These are phyloP conservation scores for Austroboletus eburneus DNA, from an alignment of 768 basidiomycete genomes.

Conservation along the genomic window DNA sequence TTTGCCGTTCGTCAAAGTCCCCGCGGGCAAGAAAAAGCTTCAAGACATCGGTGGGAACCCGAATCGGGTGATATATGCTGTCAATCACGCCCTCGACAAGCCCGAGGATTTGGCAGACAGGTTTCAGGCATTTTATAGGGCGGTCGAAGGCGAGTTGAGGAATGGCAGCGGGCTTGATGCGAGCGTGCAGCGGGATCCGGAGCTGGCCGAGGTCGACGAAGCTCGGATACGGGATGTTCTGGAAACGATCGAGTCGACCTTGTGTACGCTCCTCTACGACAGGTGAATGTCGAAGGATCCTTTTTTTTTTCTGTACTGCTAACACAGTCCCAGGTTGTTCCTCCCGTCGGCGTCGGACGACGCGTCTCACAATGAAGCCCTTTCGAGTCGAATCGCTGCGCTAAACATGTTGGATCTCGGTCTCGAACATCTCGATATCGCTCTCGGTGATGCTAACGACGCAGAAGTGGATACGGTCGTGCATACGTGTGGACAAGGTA, in stretches of 20 bases:
- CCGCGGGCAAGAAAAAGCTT: no score
- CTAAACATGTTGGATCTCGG: constrained; percentile 87
- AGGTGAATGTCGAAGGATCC: constrained; percentile 41
- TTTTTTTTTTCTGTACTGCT: no score
- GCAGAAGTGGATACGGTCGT: constrained; percentile 60
- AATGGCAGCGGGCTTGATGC: constrained; percentile 16
- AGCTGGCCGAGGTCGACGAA: constrained; percentile 27
- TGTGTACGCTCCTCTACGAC: constrained; percentile 81
- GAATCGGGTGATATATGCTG: no score
- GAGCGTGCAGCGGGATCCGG: constrained; percentile 16
- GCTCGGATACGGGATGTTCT: constrained; percentile 54
- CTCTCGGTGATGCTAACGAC: constrained; percentile 50
- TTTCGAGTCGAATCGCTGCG: constrained; percentile 86
- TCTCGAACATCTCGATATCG: constrained; percentile 85
- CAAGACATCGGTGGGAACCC: no score
- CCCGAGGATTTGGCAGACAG: no score
- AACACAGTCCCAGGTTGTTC: constrained; percentile 55
- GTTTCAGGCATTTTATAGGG: constrained; percentile 80
- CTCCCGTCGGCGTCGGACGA: constrained; percentile 73
- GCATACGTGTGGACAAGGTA: constrained; percentile 73
- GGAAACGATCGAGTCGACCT: constrained; percentile 66
- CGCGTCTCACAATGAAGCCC: constrained; percentile 81
- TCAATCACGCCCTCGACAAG: no score
- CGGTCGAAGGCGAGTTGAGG: no score
- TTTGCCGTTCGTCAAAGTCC: no score